Conservation (phyloP, 345 rosid species). For the Brassica nigra region DNA sequence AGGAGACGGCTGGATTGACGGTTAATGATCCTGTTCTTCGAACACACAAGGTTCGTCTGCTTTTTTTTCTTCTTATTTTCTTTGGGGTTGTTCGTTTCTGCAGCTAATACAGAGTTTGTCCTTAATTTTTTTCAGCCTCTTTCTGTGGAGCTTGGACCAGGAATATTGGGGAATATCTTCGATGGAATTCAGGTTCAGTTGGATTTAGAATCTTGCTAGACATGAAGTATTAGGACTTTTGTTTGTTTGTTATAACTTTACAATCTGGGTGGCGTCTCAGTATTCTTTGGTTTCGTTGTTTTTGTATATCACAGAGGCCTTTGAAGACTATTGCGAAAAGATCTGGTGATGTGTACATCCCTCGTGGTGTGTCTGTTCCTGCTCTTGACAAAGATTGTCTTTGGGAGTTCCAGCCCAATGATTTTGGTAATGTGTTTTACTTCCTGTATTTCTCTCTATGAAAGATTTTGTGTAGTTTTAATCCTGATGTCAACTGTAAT, state of each 20-base stretch:
- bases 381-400: conserved; percentile 92
- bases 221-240: neutral
- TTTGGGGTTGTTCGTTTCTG: neutral
- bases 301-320: conserved; percentile 66
- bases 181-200: conserved; percentile 95
- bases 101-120: conserved; percentile 25
- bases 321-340: conserved; percentile 90
- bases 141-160: conserved; percentile 98
- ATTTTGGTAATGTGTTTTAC: conserved; percentile 58
- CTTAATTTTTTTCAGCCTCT: conserved; percentile 68
- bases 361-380: conserved; percentile 99
- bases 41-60: conserved; percentile 67
- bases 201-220: conserved; percentile 15
- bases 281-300: conserved; percentile 18
- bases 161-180: conserved; percentile 95
- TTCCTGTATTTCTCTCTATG: neutral
- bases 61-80: neutral
- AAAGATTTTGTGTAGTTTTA: conserved; percentile 1
- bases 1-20: conserved; percentile 92
- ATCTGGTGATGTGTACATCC: conserved; percentile 98
- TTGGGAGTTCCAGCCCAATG: conserved; percentile 95
- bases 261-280: conserved; percentile 14
- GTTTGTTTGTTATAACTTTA: conserved; percentile 12
- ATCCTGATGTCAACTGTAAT: conserved; percentile 23
- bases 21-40: conserved; percentile 97